Evolutionary conservation across 768 basidiomycete genomes (phyloP).

Genomic region (Hypsizygus marmoreus): DNA sequence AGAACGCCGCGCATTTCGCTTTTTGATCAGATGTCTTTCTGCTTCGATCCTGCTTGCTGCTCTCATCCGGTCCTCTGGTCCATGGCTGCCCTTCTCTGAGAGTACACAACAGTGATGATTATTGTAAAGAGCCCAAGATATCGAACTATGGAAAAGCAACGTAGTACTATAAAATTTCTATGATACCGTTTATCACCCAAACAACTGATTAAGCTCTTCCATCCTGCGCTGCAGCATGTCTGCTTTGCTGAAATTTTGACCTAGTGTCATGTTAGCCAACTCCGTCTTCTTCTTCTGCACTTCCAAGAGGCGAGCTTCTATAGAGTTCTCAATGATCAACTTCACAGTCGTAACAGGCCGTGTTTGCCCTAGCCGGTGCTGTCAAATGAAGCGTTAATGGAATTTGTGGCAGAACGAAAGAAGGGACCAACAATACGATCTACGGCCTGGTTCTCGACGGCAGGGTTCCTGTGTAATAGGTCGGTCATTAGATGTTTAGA

Average conservation of each 20-base stretch:
- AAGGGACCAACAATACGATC: constrained; percentile 83
- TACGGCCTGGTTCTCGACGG: constrained; percentile 96
- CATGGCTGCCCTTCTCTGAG: neutral
- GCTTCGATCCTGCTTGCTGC: neutral
- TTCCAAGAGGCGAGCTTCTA: constrained; percentile 89
- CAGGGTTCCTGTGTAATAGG: constrained; percentile 75
- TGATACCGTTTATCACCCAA: constrained; percentile 43
- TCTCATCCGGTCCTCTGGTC: neutral
- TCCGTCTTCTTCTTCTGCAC: constrained; percentile 95
- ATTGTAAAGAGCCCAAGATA: constrained; percentile 20
- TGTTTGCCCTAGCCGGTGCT: constrained; percentile 97
- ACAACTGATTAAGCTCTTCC: constrained; percentile 83
- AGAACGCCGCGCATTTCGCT: constrained; percentile 74
- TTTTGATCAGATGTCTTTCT: constrained; percentile 60
- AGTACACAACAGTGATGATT: constrained; percentile 14
- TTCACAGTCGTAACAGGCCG: constrained; percentile 90
- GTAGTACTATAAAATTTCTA: constrained; percentile 29
- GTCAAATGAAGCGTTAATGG: constrained; percentile 9
- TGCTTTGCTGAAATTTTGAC: constrained; percentile 82
- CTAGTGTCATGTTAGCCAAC: constrained; percentile 92
- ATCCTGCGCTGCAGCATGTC: constrained; percentile 85
- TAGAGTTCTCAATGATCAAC: constrained; percentile 91
- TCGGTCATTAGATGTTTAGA: neutral
- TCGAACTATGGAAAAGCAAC: constrained; percentile 21
- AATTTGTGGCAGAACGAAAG: neutral